Base-by-base conservation (phyloP, 169 alveolate genomes). In the Besnoitia besnoiti region DNA sequence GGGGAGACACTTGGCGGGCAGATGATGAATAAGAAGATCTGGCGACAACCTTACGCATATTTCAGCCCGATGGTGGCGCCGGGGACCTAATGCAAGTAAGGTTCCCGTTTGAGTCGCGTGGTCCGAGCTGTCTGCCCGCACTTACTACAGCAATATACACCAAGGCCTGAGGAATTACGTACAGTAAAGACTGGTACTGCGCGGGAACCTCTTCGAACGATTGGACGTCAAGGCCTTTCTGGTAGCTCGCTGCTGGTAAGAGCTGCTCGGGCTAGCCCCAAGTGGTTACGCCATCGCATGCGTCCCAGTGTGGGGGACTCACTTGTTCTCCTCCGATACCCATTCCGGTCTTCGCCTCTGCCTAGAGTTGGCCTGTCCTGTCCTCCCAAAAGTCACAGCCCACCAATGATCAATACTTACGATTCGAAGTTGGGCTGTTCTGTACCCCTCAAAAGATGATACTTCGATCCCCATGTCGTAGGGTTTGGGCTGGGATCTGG, bases 191-290 rank as follows among this genome's bases (percentile, higher is more conserved):
- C 87, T 77, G 87, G 40, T 77, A 77, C 30, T 40, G 59, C 7
- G 87, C 87, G 40, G 87, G 87, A 42, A 77, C 50, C 59, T 77
- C 61, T 30, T 77, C 87, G 35, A 77, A 73, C 82, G 39, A 37
- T 8, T 19, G 82, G 12, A 37, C n/a, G 39, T 73, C 82, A 73
- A 73, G 39, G 0, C 82, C 82, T n/a, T 73, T 73, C 39, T 27
- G 47, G 12, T 35, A 16, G 12, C 47, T 37, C n/a, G 82, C 82
- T 35, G 44, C 44, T 12, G 12, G 82, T 30, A 35, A 19, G 46
- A 42, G 27, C 2, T n/a, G 82, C 82, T 19, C 82, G 16, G 2
- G 82, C 82, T 73, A 42, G n/a, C 24, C n/a, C n/a, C n/a, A n/a
- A n/a, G n/a, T n/a, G n/a, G n/a, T n/a, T n/a, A n/a, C n/a, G n/a